These are phyloP conservation scores for Neolentinus lepideus DNA, from an alignment of 1,284 basidiomycete species.

Conservation along the genomic window DNA sequence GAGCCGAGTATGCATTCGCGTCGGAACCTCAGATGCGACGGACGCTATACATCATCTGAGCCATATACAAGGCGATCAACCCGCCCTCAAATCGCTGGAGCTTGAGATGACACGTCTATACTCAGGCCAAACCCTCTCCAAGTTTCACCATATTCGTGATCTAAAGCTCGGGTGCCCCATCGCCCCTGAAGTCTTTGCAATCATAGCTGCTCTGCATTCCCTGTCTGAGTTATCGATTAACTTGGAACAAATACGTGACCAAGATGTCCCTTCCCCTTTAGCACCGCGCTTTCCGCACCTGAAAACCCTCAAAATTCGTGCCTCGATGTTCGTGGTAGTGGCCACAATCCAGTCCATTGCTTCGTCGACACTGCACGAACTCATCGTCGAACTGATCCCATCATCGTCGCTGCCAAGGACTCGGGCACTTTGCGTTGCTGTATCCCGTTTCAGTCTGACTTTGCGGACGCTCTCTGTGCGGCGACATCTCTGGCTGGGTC, in stretches of 20 bases:
- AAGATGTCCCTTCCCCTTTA: not conserved
- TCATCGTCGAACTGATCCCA: not conserved
- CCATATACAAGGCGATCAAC: not conserved
- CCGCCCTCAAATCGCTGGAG: not conserved
- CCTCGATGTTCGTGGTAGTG: not conserved
- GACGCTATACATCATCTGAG: not conserved
- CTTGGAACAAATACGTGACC: not conserved
- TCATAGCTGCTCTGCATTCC: not conserved
- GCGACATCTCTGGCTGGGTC: not conserved
- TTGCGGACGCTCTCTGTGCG: not conserved
- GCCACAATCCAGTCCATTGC: not conserved
- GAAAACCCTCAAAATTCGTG: not conserved
- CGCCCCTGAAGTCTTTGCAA: slow-evolving; percentile 4
- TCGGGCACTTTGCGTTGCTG: not conserved
- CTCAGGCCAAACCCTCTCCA: not conserved
- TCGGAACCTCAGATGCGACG: not conserved
- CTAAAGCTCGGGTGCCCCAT: not conserved
- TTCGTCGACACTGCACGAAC: not conserved
- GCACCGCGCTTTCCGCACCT: not conserved
- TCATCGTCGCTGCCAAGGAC: not conserved
- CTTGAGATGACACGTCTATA: not conserved
- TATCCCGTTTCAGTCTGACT: not conserved
- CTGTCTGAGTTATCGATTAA: not conserved
- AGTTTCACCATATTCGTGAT: not conserved
- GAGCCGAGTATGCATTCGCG: not conserved